Evolutionary conservation across 2,329 filamentous ascomycete species (phyloP), one percentile per base, ranked within the genome.

Genomic region (Lasiodiplodia citricola): DNA sequence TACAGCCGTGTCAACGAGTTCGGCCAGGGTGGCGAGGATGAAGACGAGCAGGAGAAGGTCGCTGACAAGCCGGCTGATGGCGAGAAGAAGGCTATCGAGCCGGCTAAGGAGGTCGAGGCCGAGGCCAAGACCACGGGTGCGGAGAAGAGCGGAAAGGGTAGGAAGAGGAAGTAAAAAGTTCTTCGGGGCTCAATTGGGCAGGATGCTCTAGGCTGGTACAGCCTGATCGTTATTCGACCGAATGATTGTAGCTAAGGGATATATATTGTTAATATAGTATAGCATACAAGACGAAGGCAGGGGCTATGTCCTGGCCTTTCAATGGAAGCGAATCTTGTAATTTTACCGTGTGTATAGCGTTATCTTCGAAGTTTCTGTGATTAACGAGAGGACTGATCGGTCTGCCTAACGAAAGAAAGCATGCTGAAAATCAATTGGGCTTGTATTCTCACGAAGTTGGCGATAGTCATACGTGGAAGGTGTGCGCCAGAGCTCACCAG

Each of bases 1-100:
- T 96, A 95, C 82, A 91, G 87, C 13, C 89, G 96, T 71, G 92
- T 99, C 77, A 99, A 99, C 80, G 96, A 99, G 81, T 99, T 98
- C 78, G 96, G 96, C 10, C 96, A 98, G 84, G 96, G 95, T 44
- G 96, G 96, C n/a, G 95, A 96, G n/a, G 87, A 88, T 60, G 84
- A 86, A 70, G 86, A 85, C 68, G 83, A 84, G 69, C 85, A 86
- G 58, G 86, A 86, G 57, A 86, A 87, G 74, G 78, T 77, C 70
- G 80, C 80, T 1, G 77, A 76, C 18, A 79, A 80, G 73, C 81
- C 77, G 31, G 72, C 81, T 1, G 74, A 71, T 60, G 75, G 70
- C 25, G 78, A 77, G 54, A 64, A 60, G n/a, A 66, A 71, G 64
- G 70, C 55, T 14, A 21, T 68, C 13, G 66, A 70, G 58, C 70